phyloP scores from a whole-genome alignment of 1,284 basidiomycete genomes.

The Cutaneotrichosporon dermatis region DNA sequence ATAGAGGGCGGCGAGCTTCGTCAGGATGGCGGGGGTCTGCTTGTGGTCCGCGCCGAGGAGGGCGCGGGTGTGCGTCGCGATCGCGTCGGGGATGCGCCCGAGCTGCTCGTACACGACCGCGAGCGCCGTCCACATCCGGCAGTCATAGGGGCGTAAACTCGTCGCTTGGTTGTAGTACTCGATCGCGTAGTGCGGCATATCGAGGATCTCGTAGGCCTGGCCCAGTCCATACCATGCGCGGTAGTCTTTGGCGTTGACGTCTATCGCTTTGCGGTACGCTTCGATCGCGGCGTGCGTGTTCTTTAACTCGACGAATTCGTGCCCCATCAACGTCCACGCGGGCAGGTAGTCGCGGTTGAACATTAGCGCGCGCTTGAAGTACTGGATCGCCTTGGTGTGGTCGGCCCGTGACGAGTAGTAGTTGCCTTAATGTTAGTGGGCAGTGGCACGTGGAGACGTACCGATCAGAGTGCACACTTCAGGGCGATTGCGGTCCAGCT shows the following conservation, averaged over 20 bases:
- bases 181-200: conserved; percentile 92
- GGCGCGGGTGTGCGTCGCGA: conserved; percentile 82
- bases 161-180: conserved; percentile 97
- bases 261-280: conserved; percentile 91
- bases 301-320: conserved; percentile 98
- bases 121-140: conserved; percentile 91
- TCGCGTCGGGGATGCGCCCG: conserved; percentile 70
- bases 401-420: conserved; percentile 90
- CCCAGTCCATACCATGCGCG: conserved; percentile 98
- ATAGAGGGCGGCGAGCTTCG: conserved; percentile 71
- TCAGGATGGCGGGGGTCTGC: conserved; percentile 67
- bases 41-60: conserved; percentile 75
- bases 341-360: conserved; percentile 90
- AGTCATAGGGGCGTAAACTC: conserved; percentile 88
- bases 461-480: conserved; percentile 94
- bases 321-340: conserved; percentile 99
- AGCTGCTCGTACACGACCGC: conserved; percentile 91
- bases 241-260: conserved; percentile 94
- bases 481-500: conserved; percentile 81
- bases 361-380: conserved; percentile 89
- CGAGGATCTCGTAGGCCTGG: conserved; percentile 93
- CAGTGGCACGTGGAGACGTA: conserved; percentile 47
- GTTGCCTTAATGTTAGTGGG: conserved; percentile 61
- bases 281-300: conserved; percentile 98
- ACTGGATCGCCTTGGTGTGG: conserved; percentile 92